These are phyloP conservation scores for Astrephomene gubernaculifera DNA, from an alignment of 139 green algal genomes.

Conservation along the genomic window DNA sequence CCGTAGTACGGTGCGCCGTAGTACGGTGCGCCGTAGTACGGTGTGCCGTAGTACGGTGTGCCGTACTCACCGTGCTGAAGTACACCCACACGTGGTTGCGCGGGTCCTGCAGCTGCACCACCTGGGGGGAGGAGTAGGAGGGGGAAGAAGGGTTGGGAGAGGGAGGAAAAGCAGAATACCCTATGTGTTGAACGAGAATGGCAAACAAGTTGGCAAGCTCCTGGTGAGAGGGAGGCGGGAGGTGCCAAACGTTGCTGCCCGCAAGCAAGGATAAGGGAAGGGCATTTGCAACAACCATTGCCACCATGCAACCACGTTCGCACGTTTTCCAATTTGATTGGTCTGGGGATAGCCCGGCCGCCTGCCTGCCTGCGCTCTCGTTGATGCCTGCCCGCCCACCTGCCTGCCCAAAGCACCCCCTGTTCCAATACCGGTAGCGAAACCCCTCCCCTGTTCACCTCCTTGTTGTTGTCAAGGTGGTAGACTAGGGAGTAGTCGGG, in stretches of 20 bases:
- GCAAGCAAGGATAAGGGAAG: neutral
- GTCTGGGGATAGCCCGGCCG: neutral
- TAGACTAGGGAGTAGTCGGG: slow-evolving; percentile 5
- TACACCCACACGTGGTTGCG: slow-evolving; percentile 33
- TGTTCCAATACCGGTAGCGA: too few species aligned
- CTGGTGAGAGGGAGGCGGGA: neutral
- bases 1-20: neutral
- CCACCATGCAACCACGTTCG: too few species aligned
- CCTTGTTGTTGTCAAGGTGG: neutral
- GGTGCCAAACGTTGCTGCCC: neutral
- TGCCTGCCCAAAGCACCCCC: neutral
- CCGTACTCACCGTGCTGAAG: slow-evolving; percentile 13
- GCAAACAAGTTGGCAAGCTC: neutral
- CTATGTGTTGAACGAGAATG: neutral
- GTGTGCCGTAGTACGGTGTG: too few species aligned
- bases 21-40: neutral
- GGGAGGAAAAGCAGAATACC: neutral
- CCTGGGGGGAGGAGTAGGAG: neutral
- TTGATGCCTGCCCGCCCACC: neutral
- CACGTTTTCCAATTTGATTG: too few species aligned
- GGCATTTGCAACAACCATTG: too few species aligned
- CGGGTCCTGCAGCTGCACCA: slow-evolving; percentile 13
- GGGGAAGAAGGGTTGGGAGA: neutral
- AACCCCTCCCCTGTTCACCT: neutral
- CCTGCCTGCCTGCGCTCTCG: too few species aligned